phyloP scores from a whole-genome alignment of 2,329 filamentous ascomycete species.

The Phaeoacremonium minimum region DNA sequence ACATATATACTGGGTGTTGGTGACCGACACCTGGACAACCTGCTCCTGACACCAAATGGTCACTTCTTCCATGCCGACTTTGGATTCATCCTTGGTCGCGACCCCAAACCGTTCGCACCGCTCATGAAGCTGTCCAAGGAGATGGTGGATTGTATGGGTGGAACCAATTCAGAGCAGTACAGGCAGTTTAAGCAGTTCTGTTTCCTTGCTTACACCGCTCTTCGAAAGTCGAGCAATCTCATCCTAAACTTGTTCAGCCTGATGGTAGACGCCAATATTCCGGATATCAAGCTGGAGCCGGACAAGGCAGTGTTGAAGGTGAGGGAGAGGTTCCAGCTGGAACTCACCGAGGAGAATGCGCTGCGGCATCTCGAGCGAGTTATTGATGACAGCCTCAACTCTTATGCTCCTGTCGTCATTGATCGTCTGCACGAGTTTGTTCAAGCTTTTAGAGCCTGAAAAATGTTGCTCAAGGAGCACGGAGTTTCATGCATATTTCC shows the following conservation, averaged over 20 bases:
- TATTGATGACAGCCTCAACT: slow-evolving; percentile 86
- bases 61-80: slow-evolving; percentile 99
- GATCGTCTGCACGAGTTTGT: slow-evolving; percentile 92
- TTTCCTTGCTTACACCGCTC: slow-evolving; percentile 87
- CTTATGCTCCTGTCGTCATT: slow-evolving; percentile 89
- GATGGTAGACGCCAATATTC: slow-evolving; percentile 97
- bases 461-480: too few species aligned
- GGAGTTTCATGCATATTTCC: too few species aligned
- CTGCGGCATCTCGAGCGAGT: slow-evolving; percentile 82
- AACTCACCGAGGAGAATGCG: slow-evolving; percentile 88
- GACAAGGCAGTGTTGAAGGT: slow-evolving; percentile 95
- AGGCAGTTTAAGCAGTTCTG: slow-evolving; percentile 91
- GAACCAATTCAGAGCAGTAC: slow-evolving; percentile 75
- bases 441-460: slow-evolving; percentile 80
- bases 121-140: slow-evolving; percentile 96
- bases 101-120: slow-evolving; percentile 95
- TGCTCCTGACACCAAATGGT: slow-evolving; percentile 82
- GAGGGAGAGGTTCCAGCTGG: slow-evolving; percentile 87
- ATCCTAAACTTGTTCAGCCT: slow-evolving; percentile 93
- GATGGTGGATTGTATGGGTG: slow-evolving; percentile 99
- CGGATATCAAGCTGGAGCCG: slow-evolving; percentile 86
- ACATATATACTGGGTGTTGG: slow-evolving; percentile 96
- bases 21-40: slow-evolving; percentile 91
- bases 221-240: slow-evolving; percentile 84
- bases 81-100: slow-evolving; percentile 93